A percentile compares a stretch with the other conserved stretches of the same genome.
These are phyloP conservation scores for Anisodus tanguticus DNA, from an alignment of 257 asterid species.

Conservation along the genomic window DNA sequence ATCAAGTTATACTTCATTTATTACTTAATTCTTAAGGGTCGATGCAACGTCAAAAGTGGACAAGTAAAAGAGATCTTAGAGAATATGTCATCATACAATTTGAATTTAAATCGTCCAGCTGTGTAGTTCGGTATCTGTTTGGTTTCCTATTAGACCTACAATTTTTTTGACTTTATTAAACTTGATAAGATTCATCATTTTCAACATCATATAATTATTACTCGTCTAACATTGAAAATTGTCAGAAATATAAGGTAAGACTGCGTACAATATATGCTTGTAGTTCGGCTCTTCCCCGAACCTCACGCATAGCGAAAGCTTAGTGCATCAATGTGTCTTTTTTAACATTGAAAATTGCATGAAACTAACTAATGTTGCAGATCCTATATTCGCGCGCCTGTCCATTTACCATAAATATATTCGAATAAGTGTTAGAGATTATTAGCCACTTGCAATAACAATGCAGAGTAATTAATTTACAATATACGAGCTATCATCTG, in stretches of 20 bases:
- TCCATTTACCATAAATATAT: neutral
- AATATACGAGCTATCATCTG: neutral
- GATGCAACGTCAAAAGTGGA: no score
- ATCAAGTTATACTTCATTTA: no score
- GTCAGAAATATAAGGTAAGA: no score
- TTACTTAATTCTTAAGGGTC: no score
- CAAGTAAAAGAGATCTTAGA: no score
- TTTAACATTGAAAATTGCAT: slow-evolving; percentile 15
- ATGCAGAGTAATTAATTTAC: neutral
- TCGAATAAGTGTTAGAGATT: neutral
- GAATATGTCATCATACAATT: no score
- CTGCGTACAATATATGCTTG: no score
- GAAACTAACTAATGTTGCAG: neutral
- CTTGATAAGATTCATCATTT: neutral
- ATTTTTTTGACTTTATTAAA: neutral
- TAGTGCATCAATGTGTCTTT: no score
- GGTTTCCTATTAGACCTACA: neutral
- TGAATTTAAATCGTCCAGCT: neutral
- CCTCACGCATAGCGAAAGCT: no score
- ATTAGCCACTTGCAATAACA: neutral
- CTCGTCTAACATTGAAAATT: no score
- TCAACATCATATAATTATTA: neutral
- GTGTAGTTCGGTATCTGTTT: neutral
- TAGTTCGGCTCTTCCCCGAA: no score
- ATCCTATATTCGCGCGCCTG: neutral